phyloP scores from a whole-genome alignment of 768 basidiomycete species.

The Pulveroboletus ravenelii region DNA sequence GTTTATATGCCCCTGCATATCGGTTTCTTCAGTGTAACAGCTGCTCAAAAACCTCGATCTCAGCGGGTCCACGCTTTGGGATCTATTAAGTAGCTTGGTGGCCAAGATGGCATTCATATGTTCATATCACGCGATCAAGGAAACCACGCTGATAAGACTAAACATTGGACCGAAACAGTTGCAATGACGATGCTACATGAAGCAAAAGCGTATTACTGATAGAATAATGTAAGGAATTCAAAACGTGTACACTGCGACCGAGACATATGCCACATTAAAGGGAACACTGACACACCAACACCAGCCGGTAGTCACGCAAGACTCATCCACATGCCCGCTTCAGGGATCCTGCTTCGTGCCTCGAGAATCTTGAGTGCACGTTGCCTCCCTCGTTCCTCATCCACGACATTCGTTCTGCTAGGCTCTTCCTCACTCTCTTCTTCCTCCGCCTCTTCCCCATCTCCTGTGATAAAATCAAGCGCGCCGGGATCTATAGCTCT shows the following conservation, averaged over 20 bases:
- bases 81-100: neutral
- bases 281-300: slow-evolving; percentile 2
- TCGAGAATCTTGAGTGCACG: slow-evolving; percentile 67
- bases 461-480: slow-evolving; percentile 53
- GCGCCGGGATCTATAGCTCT: slow-evolving; percentile 66
- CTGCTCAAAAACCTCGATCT: neutral
- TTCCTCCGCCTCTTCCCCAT: slow-evolving; percentile 46
- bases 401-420: slow-evolving; percentile 15
- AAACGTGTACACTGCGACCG: slow-evolving; percentile 12
- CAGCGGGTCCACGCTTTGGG: neutral
- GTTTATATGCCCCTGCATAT: neutral
- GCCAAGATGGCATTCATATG: neutral
- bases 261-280: slow-evolving; percentile 5
- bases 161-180: slow-evolving; percentile 9
- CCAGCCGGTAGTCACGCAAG: slow-evolving; percentile 41
- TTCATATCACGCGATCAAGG: neutral
- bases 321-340: slow-evolving; percentile 79
- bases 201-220: slow-evolving; percentile 28
- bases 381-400: slow-evolving; percentile 45
- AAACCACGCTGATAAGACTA: neutral
- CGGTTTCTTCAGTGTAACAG: too few species aligned
- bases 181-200: slow-evolving; percentile 28
- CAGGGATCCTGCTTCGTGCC: slow-evolving; percentile 62
- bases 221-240: slow-evolving; percentile 27
- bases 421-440: slow-evolving; percentile 27